Evolutionary conservation across 306 rosid species (phyloP).

Genomic region (Castanospermum australe): DNA sequence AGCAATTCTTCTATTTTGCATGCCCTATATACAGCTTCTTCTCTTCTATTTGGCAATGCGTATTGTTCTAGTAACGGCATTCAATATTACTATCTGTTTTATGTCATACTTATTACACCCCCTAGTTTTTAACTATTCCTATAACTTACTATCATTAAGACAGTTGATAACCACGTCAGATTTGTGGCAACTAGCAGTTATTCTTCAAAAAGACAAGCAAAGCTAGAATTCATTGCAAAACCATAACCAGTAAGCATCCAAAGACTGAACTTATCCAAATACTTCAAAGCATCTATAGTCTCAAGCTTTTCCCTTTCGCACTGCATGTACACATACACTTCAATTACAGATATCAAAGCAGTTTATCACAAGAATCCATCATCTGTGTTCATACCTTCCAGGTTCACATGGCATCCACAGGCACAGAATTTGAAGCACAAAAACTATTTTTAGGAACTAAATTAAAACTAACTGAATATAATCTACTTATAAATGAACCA

Average conservation of each 20-base stretch:
- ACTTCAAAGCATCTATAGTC: neutral
- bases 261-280: neutral
- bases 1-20: neutral
- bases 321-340: neutral
- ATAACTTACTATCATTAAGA: neutral
- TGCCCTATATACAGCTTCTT: neutral
- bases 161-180: neutral
- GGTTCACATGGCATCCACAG: neutral
- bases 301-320: neutral
- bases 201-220: constrained; percentile 5
- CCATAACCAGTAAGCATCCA: constrained; percentile 10
- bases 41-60: neutral
- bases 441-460: neutral
- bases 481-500: neutral
- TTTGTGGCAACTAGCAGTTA: neutral
- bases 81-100: neutral
- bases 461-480: neutral
- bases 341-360: neutral
- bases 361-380: neutral
- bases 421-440: neutral
- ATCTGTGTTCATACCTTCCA: neutral
- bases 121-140: constrained; percentile 4
- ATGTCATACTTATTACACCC: neutral
- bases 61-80: neutral
- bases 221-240: neutral